Evolutionary conservation across 495 filamentous ascomycete genomes (phyloP).

Genomic region (Aspergillus mulundensis): DNA sequence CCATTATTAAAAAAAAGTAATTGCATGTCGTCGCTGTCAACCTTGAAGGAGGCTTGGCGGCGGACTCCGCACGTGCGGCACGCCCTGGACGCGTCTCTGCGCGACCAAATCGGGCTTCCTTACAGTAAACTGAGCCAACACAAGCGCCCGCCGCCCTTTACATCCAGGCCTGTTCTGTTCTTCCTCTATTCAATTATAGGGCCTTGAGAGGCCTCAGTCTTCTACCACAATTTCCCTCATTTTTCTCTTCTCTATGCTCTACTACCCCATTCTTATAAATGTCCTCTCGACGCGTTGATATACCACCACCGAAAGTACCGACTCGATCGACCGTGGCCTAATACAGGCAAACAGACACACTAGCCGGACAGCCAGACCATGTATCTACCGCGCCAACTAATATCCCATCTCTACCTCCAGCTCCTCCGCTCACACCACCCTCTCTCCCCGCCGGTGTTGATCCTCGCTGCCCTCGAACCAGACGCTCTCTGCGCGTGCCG

Average conservation of each 20-base stretch:
- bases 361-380: constrained; percentile 44
- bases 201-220: constrained; percentile 8
- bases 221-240: not conserved
- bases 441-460: constrained; percentile 82
- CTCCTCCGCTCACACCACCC: constrained; percentile 77
- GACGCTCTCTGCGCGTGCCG: constrained; percentile 94
- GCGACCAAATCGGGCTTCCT: constrained; percentile 12
- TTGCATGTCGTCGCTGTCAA: not conserved
- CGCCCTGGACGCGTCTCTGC: constrained; percentile 13
- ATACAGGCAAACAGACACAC: not conserved
- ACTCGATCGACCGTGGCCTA: not conserved
- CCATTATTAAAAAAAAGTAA: not conserved
- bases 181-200: constrained; percentile 5
- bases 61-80: constrained; percentile 17
- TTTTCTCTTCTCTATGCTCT: not conserved
- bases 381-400: constrained; percentile 89
- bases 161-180: not conserved
- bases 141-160: not conserved
- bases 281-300: constrained; percentile 3
- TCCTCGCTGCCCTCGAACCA: constrained; percentile 89
- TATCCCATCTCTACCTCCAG: constrained; percentile 86
- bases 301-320: not conserved
- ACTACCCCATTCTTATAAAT: constrained; percentile 3
- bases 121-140: not conserved
- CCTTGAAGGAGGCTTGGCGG: constrained; percentile 6